phyloP scores from a whole-genome alignment of 805 yeast species.

The Lipomyces spencermartinsiae region DNA sequence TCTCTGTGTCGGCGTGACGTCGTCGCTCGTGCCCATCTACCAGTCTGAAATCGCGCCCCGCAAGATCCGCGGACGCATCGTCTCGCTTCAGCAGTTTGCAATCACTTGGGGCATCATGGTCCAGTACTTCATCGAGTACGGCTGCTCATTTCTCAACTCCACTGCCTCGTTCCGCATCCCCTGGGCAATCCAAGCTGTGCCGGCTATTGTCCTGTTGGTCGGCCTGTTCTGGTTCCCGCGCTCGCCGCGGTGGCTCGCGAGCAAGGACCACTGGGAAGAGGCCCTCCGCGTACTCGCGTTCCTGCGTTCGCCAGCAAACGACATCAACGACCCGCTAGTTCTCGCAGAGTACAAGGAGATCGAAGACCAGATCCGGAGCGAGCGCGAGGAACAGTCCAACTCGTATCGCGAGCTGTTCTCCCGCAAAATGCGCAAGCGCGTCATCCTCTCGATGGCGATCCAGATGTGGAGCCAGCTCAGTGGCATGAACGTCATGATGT shows the following conservation, averaged over 20 bases:
- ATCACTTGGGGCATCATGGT: slow-evolving; percentile 47
- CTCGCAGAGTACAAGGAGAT: slow-evolving; percentile 38
- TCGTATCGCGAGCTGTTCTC: slow-evolving; percentile 28
- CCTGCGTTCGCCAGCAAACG: slow-evolving; percentile 46
- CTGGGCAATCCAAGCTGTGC: slow-evolving; percentile 63
- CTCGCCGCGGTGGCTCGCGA: slow-evolving; percentile 54
- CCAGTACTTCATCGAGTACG: slow-evolving; percentile 49
- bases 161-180: slow-evolving; percentile 67
- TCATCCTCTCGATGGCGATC: slow-evolving; percentile 49
- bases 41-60: slow-evolving; percentile 44
- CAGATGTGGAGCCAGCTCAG: slow-evolving; percentile 47
- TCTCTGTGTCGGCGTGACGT: slow-evolving; percentile 61
- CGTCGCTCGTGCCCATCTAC: slow-evolving; percentile 56
- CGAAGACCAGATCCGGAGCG: slow-evolving; percentile 35
- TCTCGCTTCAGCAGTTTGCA: slow-evolving; percentile 47
- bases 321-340: slow-evolving; percentile 37
- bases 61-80: slow-evolving; percentile 42
- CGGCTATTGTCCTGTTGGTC: slow-evolving; percentile 56
- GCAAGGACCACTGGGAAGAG: slow-evolving; percentile 58
- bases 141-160: slow-evolving; percentile 52
- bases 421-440: slow-evolving; percentile 29
- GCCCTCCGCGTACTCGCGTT: slow-evolving; percentile 64
- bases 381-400: slow-evolving; percentile 29
- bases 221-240: slow-evolving; percentile 50
- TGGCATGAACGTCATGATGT: slow-evolving; percentile 56